A percentile compares a stretch with the other conserved stretches of the same genome.
Conservation (phyloP, 208 protist species). For the Wallacemonas sp. region DNA sequence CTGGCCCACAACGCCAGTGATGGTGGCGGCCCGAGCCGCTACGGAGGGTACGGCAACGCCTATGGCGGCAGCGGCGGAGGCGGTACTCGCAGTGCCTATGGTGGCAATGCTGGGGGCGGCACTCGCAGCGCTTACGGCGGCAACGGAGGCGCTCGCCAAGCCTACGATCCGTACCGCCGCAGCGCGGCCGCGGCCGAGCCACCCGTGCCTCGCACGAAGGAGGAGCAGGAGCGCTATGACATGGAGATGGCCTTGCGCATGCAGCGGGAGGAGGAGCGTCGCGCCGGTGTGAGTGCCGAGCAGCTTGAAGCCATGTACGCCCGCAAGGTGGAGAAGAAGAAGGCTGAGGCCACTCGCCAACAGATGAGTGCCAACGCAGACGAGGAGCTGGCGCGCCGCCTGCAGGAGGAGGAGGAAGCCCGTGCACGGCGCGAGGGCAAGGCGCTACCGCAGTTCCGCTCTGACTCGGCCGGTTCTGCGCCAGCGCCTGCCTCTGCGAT, state of each 20-base stretch:
- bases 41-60: conserved; percentile 20
- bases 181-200: not conserved
- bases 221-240: conserved; percentile 87
- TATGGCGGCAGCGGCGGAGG: conserved; percentile 20
- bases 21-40: conserved; percentile 29
- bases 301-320: conserved; percentile 79
- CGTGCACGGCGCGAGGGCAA: conserved; percentile 37
- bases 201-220: conserved; percentile 43
- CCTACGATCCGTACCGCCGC: conserved; percentile 23
- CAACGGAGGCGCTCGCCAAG: not conserved
- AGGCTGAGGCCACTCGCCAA: conserved; percentile 19
- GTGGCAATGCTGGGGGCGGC: conserved; percentile 12
- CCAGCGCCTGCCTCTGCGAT: conserved; percentile 10
- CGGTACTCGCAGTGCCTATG: conserved; percentile 15
- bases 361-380: conserved; percentile 40
- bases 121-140: conserved; percentile 8
- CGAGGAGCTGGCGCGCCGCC: conserved; percentile 63
- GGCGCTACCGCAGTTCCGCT: conserved; percentile 35
- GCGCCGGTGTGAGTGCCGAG: conserved; percentile 54
- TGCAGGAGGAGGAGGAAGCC: conserved; percentile 79
- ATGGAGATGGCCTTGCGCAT: conserved; percentile 82
- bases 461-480: conserved; percentile 17
- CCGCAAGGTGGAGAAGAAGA: conserved; percentile 28
- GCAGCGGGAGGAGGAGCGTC: conserved; percentile 86
- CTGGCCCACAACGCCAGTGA: conserved; percentile 47